Evolutionary conservation across 768 basidiomycete genomes (phyloP), one percentile per base, ranked within the genome.

Genomic region (Mycena vulgaris): DNA sequence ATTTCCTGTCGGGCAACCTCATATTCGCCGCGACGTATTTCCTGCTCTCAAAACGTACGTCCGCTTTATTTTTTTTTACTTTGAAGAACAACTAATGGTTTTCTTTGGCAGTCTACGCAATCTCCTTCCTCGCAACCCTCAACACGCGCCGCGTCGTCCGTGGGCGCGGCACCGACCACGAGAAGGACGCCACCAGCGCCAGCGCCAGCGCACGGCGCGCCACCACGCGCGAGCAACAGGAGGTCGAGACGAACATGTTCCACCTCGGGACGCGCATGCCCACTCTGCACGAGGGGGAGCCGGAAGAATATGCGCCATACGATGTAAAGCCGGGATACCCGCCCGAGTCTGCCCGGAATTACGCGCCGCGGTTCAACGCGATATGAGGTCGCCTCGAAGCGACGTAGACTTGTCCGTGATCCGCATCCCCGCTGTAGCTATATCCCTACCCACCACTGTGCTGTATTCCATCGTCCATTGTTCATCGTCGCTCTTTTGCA

Each of bases 1-100:
- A 92, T 73, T 70, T 84, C 33, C 83, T 87, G 78, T 83, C 88
- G 0, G 68, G 63, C 17, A 92, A 90, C 71, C 83, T 93, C 56
- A 85, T 90, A 60, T 93, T 90, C 75, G 82, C 88, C 42, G 85
- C 85, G 11, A 84, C 85, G 53, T 93, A 92, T 76, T 92, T 93
- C 69, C 83, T 89, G 57, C 78, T 92, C 39, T 89, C 88, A 77
- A 93, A 93, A 82, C 73, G 91, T 91, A 75, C 72, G 90, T 78
- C 11, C 19, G 8, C 23, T 23, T 14, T 53, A 66, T 25, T 37
- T 25, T 47, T n/a, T 47, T n/a, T n/a, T 69, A 92, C 90, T 93
- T 88, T 75, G n/a, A n/a, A n/a, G n/a, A n/a, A n/a, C n/a, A n/a
- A n/a, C n/a, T n/a, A n/a, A n/a, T n/a, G n/a, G n/a, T n/a, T n/a